Evolutionary conservation across 345 rosid species (phyloP), one percentile per base, ranked within the genome.

Genomic region (Jatropha curcas): DNA sequence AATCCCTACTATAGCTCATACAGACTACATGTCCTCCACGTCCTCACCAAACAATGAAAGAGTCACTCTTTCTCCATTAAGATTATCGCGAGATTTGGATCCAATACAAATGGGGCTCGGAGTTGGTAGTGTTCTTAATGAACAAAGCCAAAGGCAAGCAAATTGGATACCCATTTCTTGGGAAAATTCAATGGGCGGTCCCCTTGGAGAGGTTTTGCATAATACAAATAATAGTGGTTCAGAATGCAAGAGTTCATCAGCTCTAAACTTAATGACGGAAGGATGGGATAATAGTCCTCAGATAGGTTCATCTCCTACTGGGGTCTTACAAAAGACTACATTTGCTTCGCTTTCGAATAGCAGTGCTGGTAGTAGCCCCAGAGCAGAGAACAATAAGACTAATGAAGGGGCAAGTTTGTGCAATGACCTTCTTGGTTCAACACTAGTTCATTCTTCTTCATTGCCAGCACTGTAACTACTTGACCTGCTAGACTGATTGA

Each of bases 281-380:
- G 87, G 86, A 55, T 83, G 94, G 89, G 90, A 86, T 13, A 74
- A 43, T 25, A 88, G 89, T 72, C 84, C 86, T 58, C 79, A 80
- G 60, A 1, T 80, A 27, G 78, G 86, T 67, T 87, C 93, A 24
- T 92, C 97, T n/a, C 96, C 96, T 0, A 89, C 88, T 0, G 97
- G 97, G 1, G 97, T 94, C 31, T 67, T 92, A 55, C 97, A 88
- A 58, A 94, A 87, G 81, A 74, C 89, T 7, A 71, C 88, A 3
- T 89, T 90, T 58, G 88, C 78, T 39, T 87, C 95, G 0, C 78
- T 90, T 65, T 92, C 98, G 0, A 92, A 90, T 73, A 89, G 92
- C 80, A 92, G 98, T 65, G 87, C 90, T 0, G 97, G 90, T 50
- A 90, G 97, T 77, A 94, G 97, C 79, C 88, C 90, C 1, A 78